Evolutionary conservation across 306 rosid species (phyloP).

Genomic region (Citrullus amarus): DNA sequence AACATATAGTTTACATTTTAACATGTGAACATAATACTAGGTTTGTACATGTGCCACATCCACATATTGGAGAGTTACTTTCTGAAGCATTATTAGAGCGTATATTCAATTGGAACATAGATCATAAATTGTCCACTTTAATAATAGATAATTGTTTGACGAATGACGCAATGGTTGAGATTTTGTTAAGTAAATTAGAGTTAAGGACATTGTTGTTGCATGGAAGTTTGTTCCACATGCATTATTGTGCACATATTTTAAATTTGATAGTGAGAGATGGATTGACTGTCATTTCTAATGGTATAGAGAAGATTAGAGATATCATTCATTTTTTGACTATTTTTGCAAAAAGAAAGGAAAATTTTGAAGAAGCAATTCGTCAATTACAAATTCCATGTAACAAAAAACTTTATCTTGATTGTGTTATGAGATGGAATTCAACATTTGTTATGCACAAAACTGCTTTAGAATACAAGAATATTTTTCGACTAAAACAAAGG

Average conservation of each 20-base stretch:
- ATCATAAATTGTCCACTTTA: no score
- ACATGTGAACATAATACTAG: background rate
- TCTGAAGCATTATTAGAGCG: background rate
- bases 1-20: background rate
- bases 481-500: no score
- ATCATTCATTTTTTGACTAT: background rate
- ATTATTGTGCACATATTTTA: no score
- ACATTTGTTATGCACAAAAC: background rate
- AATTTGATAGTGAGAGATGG: no score
- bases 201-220: background rate
- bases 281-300: no score
- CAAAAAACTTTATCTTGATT: background rate
- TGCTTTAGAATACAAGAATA: no score
- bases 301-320: no score
- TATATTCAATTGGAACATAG: background rate
- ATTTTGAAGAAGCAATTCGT: background rate
- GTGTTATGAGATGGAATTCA: background rate
- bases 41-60: background rate
- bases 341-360: background rate
- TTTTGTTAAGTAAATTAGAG: no score
- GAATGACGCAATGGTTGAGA: no score
- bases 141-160: no score
- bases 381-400: background rate
- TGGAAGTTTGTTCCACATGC: background rate
- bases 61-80: background rate